Percentiles rank a stretch among this genome's conserved stretches.
Evolutionary conservation across 345 rosid species (phyloP).

Genomic region (Nephelium lappaceum): DNA sequence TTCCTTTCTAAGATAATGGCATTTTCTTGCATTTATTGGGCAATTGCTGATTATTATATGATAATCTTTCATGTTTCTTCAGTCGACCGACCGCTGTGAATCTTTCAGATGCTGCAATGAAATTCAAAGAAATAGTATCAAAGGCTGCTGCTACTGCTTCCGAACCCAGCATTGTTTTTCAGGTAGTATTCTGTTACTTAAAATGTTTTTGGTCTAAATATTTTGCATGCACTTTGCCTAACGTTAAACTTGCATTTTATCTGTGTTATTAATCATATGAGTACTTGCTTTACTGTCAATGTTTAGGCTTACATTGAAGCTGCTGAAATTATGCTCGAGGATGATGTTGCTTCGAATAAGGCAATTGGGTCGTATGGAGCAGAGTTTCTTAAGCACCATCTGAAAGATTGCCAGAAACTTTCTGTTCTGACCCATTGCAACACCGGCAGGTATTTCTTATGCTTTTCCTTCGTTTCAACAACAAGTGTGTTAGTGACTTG

Average conservation of each 20-base stretch:
- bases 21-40: not conserved
- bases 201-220: not conserved
- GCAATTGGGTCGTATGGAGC: conserved; percentile 86
- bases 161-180: conserved; percentile 51
- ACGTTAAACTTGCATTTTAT: conserved; percentile 1
- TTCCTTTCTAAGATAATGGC: not conserved
- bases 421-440: conserved; percentile 94
- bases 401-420: conserved; percentile 45
- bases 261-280: not conserved
- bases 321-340: conserved; percentile 81
- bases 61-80: conserved; percentile 25
- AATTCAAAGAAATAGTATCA: conserved; percentile 63
- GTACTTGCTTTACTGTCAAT: conserved; percentile 16
- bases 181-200: conserved; percentile 39
- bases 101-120: conserved; percentile 87
- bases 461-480: not conserved
- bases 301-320: conserved; percentile 73
- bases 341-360: conserved; percentile 89
- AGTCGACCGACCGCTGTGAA: conserved; percentile 94
- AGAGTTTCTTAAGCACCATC: conserved; percentile 48
- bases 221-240: conserved; percentile 3
- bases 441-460: conserved; percentile 73
- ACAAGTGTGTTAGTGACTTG: not conserved
- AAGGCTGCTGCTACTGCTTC: conserved; percentile 45
- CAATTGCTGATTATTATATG: conserved; percentile 14